phyloP scores from a whole-genome alignment of 202 grass and related monocot species.

The Eragrostis tef region DNA sequence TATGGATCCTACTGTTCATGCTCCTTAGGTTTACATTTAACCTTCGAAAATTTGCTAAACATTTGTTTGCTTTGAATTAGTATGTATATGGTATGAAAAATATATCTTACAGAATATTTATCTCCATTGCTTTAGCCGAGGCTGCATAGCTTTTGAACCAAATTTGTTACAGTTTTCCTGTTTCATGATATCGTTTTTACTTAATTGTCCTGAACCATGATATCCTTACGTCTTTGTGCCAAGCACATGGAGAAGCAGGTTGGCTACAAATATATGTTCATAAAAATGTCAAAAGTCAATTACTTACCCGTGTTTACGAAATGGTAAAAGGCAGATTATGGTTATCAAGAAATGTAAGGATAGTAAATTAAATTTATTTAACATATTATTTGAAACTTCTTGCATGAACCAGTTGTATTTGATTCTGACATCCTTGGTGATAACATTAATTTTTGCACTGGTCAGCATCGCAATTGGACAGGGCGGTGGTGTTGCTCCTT shows the following conservation, averaged over 20 bases:
- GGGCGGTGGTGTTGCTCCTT: conserved; percentile 79
- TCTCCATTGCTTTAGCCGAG: conserved; percentile 12
- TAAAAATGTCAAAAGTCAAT: conserved; percentile 10
- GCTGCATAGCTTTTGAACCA: conserved; percentile 21
- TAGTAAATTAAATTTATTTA: conserved; percentile 20
- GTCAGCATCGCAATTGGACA: conserved; percentile 87
- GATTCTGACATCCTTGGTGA: conserved; percentile 31
- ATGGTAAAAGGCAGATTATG: conserved; percentile 13
- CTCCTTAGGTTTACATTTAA: not conserved
- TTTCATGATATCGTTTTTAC: conserved; percentile 37
- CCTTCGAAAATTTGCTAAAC: conserved; percentile 15
- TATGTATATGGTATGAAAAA: conserved; percentile 34
- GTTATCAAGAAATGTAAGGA: conserved; percentile 25
- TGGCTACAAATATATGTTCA: conserved; percentile 31
- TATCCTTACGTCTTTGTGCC: conserved; percentile 10
- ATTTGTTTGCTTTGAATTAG: not conserved
- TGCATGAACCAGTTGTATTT: not conserved
- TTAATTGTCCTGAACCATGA: conserved; percentile 26
- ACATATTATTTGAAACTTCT: conserved; percentile 5
- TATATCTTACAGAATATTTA: conserved; percentile 18
- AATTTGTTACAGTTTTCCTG: conserved; percentile 26
- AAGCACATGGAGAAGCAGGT: conserved; percentile 24
- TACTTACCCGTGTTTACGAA: conserved; percentile 28
- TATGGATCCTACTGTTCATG: conserved; percentile 18
- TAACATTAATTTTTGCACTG: conserved; percentile 43